Evolutionary conservation across 371 early-diverging fungal genomes (phyloP).

Genomic region (Sporodiniella umbellata): DNA sequence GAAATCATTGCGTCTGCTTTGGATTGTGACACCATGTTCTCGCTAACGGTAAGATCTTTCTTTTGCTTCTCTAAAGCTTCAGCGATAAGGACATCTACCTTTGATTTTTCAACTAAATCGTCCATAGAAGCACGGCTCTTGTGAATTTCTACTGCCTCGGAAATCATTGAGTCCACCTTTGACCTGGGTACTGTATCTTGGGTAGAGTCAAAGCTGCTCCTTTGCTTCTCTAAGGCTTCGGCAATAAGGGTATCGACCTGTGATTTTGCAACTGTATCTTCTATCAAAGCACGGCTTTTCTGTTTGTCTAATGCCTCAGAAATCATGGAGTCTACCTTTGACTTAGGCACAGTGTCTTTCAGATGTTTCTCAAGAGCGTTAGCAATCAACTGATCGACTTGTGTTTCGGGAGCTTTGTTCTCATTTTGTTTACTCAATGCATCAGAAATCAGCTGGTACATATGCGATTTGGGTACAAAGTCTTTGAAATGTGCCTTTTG

Average conservation of each 20-base stretch:
- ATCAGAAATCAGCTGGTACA: neutral
- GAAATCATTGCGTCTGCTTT: too few relatives aligned
- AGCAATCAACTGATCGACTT: too few relatives aligned
- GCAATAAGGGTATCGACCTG: neutral
- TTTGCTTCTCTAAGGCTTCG: slow-evolving; percentile 7
- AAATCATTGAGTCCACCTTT: neutral
- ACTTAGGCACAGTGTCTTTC: too few relatives aligned
- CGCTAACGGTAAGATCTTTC: neutral
- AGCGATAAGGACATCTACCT: neutral
- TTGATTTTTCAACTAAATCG: neutral
- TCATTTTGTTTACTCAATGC: slow-evolving; percentile 3
- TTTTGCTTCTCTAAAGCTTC: slow-evolving; percentile 5
- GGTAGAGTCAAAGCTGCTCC: neutral
- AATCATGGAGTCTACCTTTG: too few relatives aligned
- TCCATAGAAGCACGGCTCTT: neutral
- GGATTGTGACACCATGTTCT: too few relatives aligned
- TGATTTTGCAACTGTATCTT: slow-evolving; percentile 1
- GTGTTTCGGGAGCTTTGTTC: neutral
- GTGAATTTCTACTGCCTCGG: slow-evolving; percentile 5
- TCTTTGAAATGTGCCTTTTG: neutral
- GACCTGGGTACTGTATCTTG: neutral
- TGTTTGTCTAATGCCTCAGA: too few relatives aligned
- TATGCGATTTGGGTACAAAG: slow-evolving; percentile 9
- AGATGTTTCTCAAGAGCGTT: too few relatives aligned
- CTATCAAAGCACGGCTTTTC: too few relatives aligned